phyloP scores from a whole-genome alignment of 1,139 yeast genomes.

The Blastobotrys buckinghamii region DNA sequence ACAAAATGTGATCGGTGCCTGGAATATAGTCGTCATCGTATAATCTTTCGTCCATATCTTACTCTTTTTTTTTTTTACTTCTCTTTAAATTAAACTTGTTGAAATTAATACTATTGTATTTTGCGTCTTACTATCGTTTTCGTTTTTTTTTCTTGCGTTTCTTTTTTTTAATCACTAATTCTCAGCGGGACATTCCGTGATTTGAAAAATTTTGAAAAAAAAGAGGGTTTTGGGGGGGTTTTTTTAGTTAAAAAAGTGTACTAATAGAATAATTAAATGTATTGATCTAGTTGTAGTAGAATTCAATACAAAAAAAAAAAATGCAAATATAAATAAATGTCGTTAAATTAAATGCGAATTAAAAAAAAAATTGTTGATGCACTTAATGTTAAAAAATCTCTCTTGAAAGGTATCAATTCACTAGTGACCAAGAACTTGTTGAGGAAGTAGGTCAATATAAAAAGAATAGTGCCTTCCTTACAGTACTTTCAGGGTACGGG shows the following conservation, averaged over 20 bases:
- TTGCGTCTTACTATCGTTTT: too few relatives aligned
- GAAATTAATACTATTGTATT: not conserved
- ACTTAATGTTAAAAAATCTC: too few relatives aligned
- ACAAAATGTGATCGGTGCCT: conserved; percentile 18
- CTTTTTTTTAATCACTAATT: not conserved
- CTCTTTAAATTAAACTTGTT: not conserved
- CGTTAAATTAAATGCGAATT: too few relatives aligned
- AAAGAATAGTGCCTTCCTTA: not conserved
- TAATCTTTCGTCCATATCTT: conserved; percentile 2
- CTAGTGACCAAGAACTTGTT: not conserved
- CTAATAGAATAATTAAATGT: too few relatives aligned
- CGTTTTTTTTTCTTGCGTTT: not conserved
- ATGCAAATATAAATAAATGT: too few relatives aligned
- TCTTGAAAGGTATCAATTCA: too few relatives aligned
- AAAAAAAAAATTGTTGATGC: too few relatives aligned
- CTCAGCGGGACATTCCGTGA: not conserved
- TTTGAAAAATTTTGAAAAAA: not conserved
- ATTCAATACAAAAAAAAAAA: too few relatives aligned
- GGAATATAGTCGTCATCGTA: conserved; percentile 17
- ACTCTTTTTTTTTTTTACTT: not conserved
- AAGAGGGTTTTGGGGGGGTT: not conserved
- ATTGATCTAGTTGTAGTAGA: too few relatives aligned
- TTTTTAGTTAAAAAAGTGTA: too few relatives aligned
- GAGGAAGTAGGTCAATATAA: not conserved
- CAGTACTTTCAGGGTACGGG: not conserved